phyloP scores from a whole-genome alignment of 2,329 filamentous ascomycete genomes.

The Annulohypoxylon truncatum region DNA sequence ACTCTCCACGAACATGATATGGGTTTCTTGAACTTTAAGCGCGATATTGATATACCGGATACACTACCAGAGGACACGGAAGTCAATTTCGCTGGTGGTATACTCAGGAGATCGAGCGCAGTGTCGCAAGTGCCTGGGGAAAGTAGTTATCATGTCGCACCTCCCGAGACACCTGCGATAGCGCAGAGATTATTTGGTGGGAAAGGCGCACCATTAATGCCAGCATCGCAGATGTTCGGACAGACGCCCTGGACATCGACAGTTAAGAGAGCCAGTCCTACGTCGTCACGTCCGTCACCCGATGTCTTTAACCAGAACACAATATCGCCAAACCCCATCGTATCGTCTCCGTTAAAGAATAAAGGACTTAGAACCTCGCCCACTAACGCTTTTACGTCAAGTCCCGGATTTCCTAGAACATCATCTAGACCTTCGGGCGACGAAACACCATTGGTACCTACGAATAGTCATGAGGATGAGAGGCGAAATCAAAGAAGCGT shows the following conservation, averaged over 20 bases:
- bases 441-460: slow-evolving; percentile 33
- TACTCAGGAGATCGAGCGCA: slow-evolving; percentile 41
- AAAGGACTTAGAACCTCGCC: slow-evolving; percentile 62
- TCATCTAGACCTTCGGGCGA: slow-evolving; percentile 41
- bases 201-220: slow-evolving; percentile 50
- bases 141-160: slow-evolving; percentile 40
- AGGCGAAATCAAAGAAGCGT: slow-evolving; percentile 24
- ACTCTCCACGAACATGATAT: slow-evolving; percentile 62
- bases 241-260: slow-evolving; percentile 67
- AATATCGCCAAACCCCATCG: slow-evolving; percentile 59
- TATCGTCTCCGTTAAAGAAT: slow-evolving; percentile 63
- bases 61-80: slow-evolving; percentile 38
- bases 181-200: slow-evolving; percentile 58
- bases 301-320: slow-evolving; percentile 57
- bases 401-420: slow-evolving; percentile 50
- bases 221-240: slow-evolving; percentile 64
- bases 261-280: slow-evolving; percentile 63
- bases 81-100: slow-evolving; percentile 11
- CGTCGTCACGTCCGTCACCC: slow-evolving; percentile 68
- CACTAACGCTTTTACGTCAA: slow-evolving; percentile 55
- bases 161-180: slow-evolving; percentile 62
- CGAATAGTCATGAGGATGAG: slow-evolving; percentile 23
- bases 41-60: slow-evolving; percentile 42
- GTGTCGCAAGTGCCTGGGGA: slow-evolving; percentile 55
- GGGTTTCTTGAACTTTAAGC: slow-evolving; percentile 58